phyloP scores from a whole-genome alignment of 23 red algal species.

The Pyropia haitanensis region DNA sequence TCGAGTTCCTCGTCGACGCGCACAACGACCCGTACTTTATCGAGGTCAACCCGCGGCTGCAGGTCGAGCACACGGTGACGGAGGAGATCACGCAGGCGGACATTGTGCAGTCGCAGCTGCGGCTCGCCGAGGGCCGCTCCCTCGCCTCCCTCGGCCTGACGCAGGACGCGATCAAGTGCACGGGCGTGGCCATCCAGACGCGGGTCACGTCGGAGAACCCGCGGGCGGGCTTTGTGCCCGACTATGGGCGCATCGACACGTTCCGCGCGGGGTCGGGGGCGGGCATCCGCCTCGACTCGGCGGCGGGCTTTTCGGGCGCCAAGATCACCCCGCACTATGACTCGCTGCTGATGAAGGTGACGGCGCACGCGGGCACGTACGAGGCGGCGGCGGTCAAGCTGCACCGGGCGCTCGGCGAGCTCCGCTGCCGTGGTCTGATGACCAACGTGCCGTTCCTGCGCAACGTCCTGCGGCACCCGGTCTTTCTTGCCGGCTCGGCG shows the following conservation, averaged over 20 bases:
- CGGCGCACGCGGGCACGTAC: not conserved
- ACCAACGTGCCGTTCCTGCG: slow-evolving; percentile 12
- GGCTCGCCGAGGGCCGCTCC: slow-evolving; percentile 11
- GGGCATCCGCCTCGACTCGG: slow-evolving; percentile 8
- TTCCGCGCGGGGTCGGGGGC: slow-evolving; percentile 5
- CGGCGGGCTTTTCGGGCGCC: slow-evolving; percentile 6
- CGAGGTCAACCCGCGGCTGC: slow-evolving; percentile 49
- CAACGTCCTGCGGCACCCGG: slow-evolving; percentile 1
- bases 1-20: slow-evolving; percentile 42
- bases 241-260: slow-evolving; percentile 18
- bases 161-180: slow-evolving; percentile 9
- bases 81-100: slow-evolving; percentile 40
- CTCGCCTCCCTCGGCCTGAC: slow-evolving; percentile 1
- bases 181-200: slow-evolving; percentile 10
- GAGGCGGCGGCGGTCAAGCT: slow-evolving; percentile 2
- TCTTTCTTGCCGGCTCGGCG: not conserved
- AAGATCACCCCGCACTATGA: slow-evolving; percentile 5
- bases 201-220: slow-evolving; percentile 29
- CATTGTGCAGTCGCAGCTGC: slow-evolving; percentile 39
- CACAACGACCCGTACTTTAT: slow-evolving; percentile 26
- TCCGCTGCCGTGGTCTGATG: not conserved
- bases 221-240: slow-evolving; percentile 4
- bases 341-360: slow-evolving; percentile 11
- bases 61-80: slow-evolving; percentile 48
- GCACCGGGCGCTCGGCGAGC: not conserved